Percentiles rank a stretch among this genome's conserved stretches.
These are phyloP conservation scores for Rhizophora mangle DNA, from an alignment of 345 rosid species.

Conservation along the genomic window DNA sequence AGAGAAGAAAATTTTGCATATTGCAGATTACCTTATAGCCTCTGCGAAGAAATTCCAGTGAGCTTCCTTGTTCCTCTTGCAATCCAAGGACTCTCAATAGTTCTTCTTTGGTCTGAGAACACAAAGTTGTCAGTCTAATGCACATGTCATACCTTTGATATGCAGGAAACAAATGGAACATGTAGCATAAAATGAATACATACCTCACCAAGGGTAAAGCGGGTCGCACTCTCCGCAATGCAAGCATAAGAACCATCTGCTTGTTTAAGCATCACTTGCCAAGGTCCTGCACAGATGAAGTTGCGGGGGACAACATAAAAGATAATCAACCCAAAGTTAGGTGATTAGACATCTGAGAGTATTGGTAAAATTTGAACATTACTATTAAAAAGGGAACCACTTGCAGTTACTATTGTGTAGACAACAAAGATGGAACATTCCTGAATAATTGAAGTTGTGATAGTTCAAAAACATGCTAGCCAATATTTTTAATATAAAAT, in stretches of 20 bases:
- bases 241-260: constrained; percentile 83
- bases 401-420: too few relatives aligned
- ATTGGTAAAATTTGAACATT: not conserved
- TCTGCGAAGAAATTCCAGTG: constrained; percentile 80
- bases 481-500: too few relatives aligned
- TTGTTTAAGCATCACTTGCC: constrained; percentile 99
- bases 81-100: constrained; percentile 78
- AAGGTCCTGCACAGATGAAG: constrained; percentile 63
- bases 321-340: not conserved
- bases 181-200: constrained; percentile 12
- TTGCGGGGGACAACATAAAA: not conserved
- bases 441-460: too few relatives aligned
- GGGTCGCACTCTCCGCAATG: constrained; percentile 76
- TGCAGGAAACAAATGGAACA: constrained; percentile 6
- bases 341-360: not conserved
- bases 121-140: constrained; percentile 15
- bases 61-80: constrained; percentile 91
- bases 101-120: constrained; percentile 84
- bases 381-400: too few relatives aligned
- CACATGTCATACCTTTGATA: not conserved
- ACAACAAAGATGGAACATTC: too few relatives aligned
- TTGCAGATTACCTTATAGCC: constrained; percentile 67
- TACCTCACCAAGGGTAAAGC: constrained; percentile 92
- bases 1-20: not conserved
- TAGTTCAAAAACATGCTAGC: too few relatives aligned